phyloP scores from a whole-genome alignment of 2,329 filamentous ascomycete genomes.

The Cercospora brassicicola region DNA sequence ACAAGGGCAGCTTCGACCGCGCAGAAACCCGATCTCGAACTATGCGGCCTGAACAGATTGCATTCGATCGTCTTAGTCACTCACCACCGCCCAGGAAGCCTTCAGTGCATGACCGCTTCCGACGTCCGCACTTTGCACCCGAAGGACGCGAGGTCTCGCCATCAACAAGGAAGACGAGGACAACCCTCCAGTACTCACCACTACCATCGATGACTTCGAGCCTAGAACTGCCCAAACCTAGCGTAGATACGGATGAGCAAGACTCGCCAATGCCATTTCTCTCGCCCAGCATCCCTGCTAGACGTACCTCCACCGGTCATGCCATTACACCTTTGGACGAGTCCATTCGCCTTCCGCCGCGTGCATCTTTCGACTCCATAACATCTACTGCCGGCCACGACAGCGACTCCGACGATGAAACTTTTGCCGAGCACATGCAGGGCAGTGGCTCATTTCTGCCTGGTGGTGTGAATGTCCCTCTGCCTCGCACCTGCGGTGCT shows the following conservation, averaged over 20 bases:
- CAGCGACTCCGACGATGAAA: slow-evolving; percentile 61
- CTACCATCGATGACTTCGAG: slow-evolving; percentile 32
- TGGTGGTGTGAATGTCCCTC: slow-evolving; percentile 64
- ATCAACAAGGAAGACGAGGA: background rate
- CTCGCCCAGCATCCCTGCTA: slow-evolving; percentile 35
- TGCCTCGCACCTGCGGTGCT: slow-evolving; percentile 60
- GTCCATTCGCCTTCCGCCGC: slow-evolving; percentile 55
- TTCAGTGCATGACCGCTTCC: background rate
- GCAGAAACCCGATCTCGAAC: background rate
- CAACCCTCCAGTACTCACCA: background rate
- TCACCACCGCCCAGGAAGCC: slow-evolving; percentile 1
- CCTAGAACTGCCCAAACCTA: slow-evolving; percentile 31
- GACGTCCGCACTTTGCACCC: background rate
- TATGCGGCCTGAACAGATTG: slow-evolving; percentile 17
- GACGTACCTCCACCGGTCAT: slow-evolving; percentile 39
- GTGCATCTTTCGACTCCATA: slow-evolving; percentile 55
- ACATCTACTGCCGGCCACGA: slow-evolving; percentile 40
- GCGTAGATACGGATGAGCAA: slow-evolving; percentile 16
- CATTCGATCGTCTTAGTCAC: slow-evolving; percentile 10
- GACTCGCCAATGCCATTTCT: slow-evolving; percentile 37
- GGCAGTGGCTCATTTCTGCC: slow-evolving; percentile 56
- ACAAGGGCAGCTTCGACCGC: background rate
- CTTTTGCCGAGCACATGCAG: slow-evolving; percentile 52
- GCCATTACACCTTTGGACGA: slow-evolving; percentile 51
- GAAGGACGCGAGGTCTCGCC: background rate